Conservation (phyloP, 805 yeast species). For the Komagataella mondaviorum region DNA sequence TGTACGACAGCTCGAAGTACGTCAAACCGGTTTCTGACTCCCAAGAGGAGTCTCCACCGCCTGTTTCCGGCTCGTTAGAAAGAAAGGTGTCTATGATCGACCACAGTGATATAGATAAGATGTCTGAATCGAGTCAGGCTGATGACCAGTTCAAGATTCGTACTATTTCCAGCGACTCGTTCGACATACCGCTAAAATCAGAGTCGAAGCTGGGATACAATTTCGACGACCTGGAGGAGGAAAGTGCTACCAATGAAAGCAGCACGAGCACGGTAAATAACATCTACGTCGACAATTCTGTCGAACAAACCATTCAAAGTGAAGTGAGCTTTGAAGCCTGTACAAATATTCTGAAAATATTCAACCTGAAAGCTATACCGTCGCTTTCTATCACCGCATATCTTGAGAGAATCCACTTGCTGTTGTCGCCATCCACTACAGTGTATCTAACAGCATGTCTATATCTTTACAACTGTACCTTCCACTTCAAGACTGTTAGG, state of each 20-base stretch:
- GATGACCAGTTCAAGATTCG: background rate
- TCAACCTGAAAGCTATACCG: conserved; percentile 19
- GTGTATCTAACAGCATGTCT: conserved; percentile 17
- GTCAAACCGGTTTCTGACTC: background rate
- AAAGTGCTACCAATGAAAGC: background rate
- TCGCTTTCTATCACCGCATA: conserved; percentile 13
- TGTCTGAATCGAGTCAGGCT: background rate
- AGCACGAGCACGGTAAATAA: background rate
- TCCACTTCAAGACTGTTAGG: conserved; percentile 10
- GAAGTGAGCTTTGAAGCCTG: background rate
- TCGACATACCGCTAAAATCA: background rate
- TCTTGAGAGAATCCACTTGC: conserved; percentile 17
- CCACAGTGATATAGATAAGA: background rate
- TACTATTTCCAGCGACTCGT: background rate
- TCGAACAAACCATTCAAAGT: background rate
- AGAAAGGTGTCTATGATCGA: background rate
- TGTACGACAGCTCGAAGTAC: background rate
- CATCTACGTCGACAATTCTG: background rate
- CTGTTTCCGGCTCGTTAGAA: background rate
- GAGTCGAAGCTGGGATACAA: conserved; percentile 1
- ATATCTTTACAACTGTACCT: conserved; percentile 15
- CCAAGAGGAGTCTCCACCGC: background rate
- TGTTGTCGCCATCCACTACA: conserved; percentile 16
- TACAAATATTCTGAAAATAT: conserved; percentile 9
- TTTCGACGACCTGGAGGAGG: background rate